Evolutionary conservation across 2,329 filamentous ascomycete genomes (phyloP), one percentile per base, ranked within the genome.

Genomic region (Biscogniauxia mediterranea): DNA sequence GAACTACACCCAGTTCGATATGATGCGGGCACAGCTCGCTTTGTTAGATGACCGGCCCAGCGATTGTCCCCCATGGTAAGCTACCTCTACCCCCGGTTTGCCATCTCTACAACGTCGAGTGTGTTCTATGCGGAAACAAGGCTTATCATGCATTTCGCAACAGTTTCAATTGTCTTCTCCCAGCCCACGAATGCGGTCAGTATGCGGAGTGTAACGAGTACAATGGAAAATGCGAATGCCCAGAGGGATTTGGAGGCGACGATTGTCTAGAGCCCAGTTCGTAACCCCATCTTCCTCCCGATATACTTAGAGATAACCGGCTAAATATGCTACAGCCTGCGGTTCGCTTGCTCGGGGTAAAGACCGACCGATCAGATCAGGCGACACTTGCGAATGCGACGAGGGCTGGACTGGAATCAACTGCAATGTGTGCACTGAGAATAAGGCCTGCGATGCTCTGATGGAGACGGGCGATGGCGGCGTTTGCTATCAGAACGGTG

Each of bases 161-260:
- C 66, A 94, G 95, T 81, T 99, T 99, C 84, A 98, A 99, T 85
- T 99, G 95, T 80, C 90, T 97, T 61, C 85, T 99, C 17, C 93
- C 95, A 26, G 92, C 91, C 64, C 96, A 97, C 76, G 88, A 87
- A 64, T 99, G 95, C 76, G 88, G 91, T 64, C 95, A 99, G 78
- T 99, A 90, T 74, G 90, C 93, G 42, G 83, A 87, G 38, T 99
- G 95, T 77, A 96, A 95, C 76, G 87, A 89, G 71, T 93, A 88
- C 72, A 96, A 92, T 70, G 95, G 95, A 55, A 93, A 96, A 81
- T 99, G 95, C 78, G 85, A 89, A 62, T 99, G 95, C 75, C 93
- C 94, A 8, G 83, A 92, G 19, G 95, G 95, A 42, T 99, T 96
- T 74, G 95, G 93, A 62, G 94, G 94, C 61, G 92, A 97, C 71